Evolutionary conservation across 1,139 yeast species (phyloP).

Genomic region (Taiozyma onychis): DNA sequence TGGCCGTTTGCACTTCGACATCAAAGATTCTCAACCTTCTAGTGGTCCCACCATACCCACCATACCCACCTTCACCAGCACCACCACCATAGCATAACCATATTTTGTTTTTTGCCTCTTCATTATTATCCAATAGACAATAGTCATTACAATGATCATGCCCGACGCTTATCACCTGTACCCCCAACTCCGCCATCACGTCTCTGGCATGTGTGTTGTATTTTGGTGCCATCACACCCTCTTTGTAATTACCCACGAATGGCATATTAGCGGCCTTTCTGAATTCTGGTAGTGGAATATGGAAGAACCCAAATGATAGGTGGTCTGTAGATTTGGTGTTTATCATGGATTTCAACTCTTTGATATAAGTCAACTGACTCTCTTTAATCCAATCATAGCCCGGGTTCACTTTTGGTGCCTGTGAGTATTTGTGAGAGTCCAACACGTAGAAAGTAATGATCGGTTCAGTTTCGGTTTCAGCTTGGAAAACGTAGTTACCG

Average conservation of each 20-base stretch:
- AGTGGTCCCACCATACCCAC: slow-evolving; percentile 80
- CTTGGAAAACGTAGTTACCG: slow-evolving; percentile 67
- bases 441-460: slow-evolving; percentile 59
- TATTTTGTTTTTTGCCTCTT: slow-evolving; percentile 36
- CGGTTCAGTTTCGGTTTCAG: slow-evolving; percentile 39
- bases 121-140: slow-evolving; percentile 50
- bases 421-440: slow-evolving; percentile 76
- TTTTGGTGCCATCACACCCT: slow-evolving; percentile 73
- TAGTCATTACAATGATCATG: slow-evolving; percentile 95
- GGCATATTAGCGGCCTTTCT: slow-evolving; percentile 35
- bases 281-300: slow-evolving; percentile 87
- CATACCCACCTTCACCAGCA: slow-evolving; percentile 91
- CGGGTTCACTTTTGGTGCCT: slow-evolving; percentile 55
- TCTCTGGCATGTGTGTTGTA: slow-evolving; percentile 62
- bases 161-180: slow-evolving; percentile 72
- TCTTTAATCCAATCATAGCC: slow-evolving; percentile 88
- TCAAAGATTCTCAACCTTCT: slow-evolving; percentile 73
- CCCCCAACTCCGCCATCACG: slow-evolving; percentile 50
- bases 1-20: slow-evolving; percentile 45
- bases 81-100: slow-evolving; percentile 97
- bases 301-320: slow-evolving; percentile 85
- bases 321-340: slow-evolving; percentile 38
- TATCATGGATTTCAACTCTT: slow-evolving; percentile 33
- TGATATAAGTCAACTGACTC: slow-evolving; percentile 59
- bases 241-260: slow-evolving; percentile 55